Evolutionary conservation across 2,329 filamentous ascomycete genomes (phyloP), one percentile per base, ranked within the genome.

Genomic region (Dothiorella sarmentorum): DNA sequence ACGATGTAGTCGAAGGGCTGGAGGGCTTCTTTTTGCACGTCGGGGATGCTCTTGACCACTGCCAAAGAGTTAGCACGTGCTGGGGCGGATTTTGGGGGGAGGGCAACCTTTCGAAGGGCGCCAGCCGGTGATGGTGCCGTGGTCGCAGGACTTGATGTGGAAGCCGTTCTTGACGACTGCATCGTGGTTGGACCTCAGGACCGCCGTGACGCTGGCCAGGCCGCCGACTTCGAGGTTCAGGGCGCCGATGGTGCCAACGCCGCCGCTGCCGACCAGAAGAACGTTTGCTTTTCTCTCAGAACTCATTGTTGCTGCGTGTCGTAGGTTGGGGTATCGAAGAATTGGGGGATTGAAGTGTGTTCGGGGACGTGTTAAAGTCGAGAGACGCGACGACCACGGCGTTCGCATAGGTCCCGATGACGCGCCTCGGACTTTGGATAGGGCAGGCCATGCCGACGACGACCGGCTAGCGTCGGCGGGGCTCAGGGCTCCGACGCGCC

Each of bases 121-220:
- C 79, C 79, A 85, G 3, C 66, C 69, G 2, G 73, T 68, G 38
- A 85, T 66, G 6, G 68, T 64, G 1, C 83, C 83, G 62, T 84
- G 80, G 40, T 85, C 79, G 43, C 80, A 73, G 0, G 82, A 85
- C 11, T 80, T 71, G 58, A 86, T 85, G 0, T 71, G 66, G 60
- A 83, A 84, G 10, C 83, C 83, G 3, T 75, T 65, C 6, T 75
- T 64, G 7, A 68, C 63, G 9, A 83, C 82, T 0, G 68, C 69
- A 0, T 72, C 68, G 67, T 77, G 85, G 63, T 85, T 86, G 1
- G 82, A 85, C 17, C 83, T 76, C 35, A 84, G 69, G 0, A 85
- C 78, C 0, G 78, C 72, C 0, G 82, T 83, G 3, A 85, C 81
- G 7, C 65, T 71, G n/a, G 81, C 80, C 18, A 73, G 69, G 7